Base-by-base conservation (phyloP, 78 protist genomes). In the Guillardia theta region DNA sequence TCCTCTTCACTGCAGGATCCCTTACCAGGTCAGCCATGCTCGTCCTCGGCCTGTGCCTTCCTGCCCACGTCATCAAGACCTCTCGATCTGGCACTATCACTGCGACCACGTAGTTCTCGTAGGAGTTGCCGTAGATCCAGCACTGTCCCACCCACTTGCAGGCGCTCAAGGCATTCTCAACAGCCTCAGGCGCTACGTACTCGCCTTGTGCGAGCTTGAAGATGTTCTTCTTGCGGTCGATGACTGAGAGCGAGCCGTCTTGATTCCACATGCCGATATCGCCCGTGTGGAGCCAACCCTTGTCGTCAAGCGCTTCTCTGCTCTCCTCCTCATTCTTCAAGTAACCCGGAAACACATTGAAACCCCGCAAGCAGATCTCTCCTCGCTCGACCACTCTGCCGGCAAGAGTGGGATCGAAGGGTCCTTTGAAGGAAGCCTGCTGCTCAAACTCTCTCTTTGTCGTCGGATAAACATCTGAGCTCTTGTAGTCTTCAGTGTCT, bases 201-300 rank as follows among this genome's bases (percentile, higher is more conserved):
- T 78, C 90, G 1, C 90, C 90, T 8, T 78, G 90, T 30, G 90
- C 90, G 18, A 78, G 90, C 48, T 78, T 78, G 90, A 78, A 78
- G 90, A 78, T 78, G 90, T 78, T 43, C 39, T 78, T 78, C 90
- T 78, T 78, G 50, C 90, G 90, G 41, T 70, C 87, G 50, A 78
- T 43, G 45, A 78, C 44, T 36, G 90, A 15, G 37, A 78, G 18
- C 44, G 90, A 78, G 10, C 90, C 90, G 39, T 78, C 90, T 36
- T 24, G 24, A 36, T 43, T 37, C 90, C 90, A 78, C 48, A 18
- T 30, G 18, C 90, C 90, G 45, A 78, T n/a, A 50, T 78, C 90
- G 90, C 90, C 90, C 18, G 90, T 78, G 50, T 78, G 90, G 30
- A 78, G 90, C 90, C 90, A 78, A 10, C 48, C 48, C 30, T 78